phyloP scores from a whole-genome alignment of 352 stramenopile species.

The Globisporangium mamillatum region DNA sequence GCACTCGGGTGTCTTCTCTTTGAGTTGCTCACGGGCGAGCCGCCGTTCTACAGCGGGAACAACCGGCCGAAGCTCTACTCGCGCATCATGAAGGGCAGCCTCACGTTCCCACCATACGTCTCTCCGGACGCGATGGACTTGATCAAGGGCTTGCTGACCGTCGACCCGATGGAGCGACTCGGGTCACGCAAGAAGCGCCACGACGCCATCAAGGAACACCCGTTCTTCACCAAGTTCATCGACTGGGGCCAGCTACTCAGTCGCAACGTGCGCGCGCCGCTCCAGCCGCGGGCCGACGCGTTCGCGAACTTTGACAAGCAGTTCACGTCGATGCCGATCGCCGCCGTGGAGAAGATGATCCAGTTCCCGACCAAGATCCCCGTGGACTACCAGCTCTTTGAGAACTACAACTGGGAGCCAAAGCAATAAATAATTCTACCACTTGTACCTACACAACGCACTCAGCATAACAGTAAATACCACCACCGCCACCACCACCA shows the following conservation, averaged over 20 bases:
- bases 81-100: conserved; percentile 46
- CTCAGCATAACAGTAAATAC: not conserved
- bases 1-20: conserved; percentile 83
- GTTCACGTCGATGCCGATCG: conserved; percentile 82
- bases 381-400: conserved; percentile 82
- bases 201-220: conserved; percentile 53
- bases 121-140: conserved; percentile 46
- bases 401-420: conserved; percentile 85
- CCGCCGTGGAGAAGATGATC: conserved; percentile 67
- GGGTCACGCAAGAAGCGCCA: conserved; percentile 39
- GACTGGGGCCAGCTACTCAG: conserved; percentile 57
- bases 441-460: not conserved
- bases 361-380: conserved; percentile 74
- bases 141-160: conserved; percentile 45
- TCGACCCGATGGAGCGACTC: conserved; percentile 56
- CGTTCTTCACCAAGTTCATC: conserved; percentile 68
- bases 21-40: conserved; percentile 87
- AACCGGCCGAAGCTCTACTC: conserved; percentile 55
- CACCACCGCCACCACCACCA: not conserved
- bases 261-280: conserved; percentile 46
- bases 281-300: conserved; percentile 61
- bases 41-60: conserved; percentile 80
- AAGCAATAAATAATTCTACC: conserved; percentile 16
- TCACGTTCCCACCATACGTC: conserved; percentile 57
- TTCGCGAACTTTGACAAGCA: conserved; percentile 85